These are phyloP conservation scores for Boletus rex-veris DNA, from an alignment of 768 basidiomycete genomes.

Conservation along the genomic window DNA sequence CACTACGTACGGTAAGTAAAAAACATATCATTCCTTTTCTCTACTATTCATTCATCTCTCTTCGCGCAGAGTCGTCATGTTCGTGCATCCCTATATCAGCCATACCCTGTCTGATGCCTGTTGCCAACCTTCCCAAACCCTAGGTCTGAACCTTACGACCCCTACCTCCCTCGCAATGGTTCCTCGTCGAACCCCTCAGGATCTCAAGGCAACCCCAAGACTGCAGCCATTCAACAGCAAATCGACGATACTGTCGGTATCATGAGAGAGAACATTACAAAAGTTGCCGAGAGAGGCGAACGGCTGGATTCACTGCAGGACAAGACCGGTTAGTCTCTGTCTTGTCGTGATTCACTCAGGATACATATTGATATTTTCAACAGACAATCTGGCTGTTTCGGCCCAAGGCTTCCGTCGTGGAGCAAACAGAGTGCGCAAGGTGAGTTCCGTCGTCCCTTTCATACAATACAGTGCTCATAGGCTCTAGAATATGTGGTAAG, in stretches of 20 bases:
- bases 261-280: constrained; percentile 97
- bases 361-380: not conserved
- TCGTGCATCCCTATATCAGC: constrained; percentile 14
- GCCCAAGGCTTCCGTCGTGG: constrained; percentile 99
- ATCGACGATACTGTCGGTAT: constrained; percentile 97
- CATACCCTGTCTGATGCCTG: constrained; percentile 2
- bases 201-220: constrained; percentile 66
- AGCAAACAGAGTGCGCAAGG: constrained; percentile 96
- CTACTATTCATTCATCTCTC: not conserved
- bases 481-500: constrained; percentile 86
- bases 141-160: constrained; percentile 99
- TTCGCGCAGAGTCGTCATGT: constrained; percentile 22
- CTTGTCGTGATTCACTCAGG: not conserved
- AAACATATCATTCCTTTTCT: not conserved
- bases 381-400: constrained; percentile 95
- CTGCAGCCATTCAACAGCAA: constrained; percentile 93
- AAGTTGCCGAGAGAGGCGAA: constrained; percentile 94
- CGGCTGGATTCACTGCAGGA: constrained; percentile 91
- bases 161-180: constrained; percentile 89
- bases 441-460: constrained; percentile 28
- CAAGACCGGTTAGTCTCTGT: constrained; percentile 82
- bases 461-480: constrained; percentile 6
- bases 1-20: constrained; percentile 21
- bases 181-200: constrained; percentile 53
- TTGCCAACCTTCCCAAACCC: constrained; percentile 6